Evolutionary conservation across 495 filamentous ascomycete genomes (phyloP), one percentile per base, ranked within the genome.

Genomic region (Aspergillus ellipticus): DNA sequence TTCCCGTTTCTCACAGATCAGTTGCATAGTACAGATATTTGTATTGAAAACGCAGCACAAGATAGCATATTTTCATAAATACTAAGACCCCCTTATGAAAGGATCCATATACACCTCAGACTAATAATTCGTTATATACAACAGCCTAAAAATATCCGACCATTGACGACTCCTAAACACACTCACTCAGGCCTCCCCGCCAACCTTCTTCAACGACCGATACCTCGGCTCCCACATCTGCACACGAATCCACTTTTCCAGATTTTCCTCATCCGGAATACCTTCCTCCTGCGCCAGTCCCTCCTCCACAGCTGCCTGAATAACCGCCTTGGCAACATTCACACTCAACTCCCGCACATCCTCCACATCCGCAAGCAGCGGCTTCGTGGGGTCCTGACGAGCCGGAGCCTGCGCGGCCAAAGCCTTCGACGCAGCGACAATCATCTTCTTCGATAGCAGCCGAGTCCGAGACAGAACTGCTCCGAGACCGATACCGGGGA

Each of bases 191-290:
- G n/a, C 24, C 24, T 28, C 24, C 24, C 24, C 7, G 4, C 24
- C 24, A 3, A 28, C 24, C 24, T 28, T 28, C 24, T 28, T 28
- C 24, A 28, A 28, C 24, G 3, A 3, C 24, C 88, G 65, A 65
- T 96, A 96, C 19, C 67, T 70, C 2, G 91, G 80, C 57, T 92
- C 82, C 92, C 91, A 96, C 91, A 96, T 96, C 77, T 94, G 91
- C 68, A 86, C 87, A 8, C 82, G 68, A 53, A 96, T 85, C 92
- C 92, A 96, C 68, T 88, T 84, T 49, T 87, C 84, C 42, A 95
- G 59, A 4, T 85, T 81, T 2, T 51, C 67, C 10, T 85, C 80
- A 6, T 79, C 69, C 0, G 79, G 77, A 16, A 72, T 74, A 0
- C 68, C 72, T 9, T 76, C 68, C 4, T 74, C 70, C 10, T 81